Evolutionary conservation across 108 stramenopile genomes (phyloP), one percentile per base, ranked within the genome.

Genomic region (Nitzschia sp.): DNA sequence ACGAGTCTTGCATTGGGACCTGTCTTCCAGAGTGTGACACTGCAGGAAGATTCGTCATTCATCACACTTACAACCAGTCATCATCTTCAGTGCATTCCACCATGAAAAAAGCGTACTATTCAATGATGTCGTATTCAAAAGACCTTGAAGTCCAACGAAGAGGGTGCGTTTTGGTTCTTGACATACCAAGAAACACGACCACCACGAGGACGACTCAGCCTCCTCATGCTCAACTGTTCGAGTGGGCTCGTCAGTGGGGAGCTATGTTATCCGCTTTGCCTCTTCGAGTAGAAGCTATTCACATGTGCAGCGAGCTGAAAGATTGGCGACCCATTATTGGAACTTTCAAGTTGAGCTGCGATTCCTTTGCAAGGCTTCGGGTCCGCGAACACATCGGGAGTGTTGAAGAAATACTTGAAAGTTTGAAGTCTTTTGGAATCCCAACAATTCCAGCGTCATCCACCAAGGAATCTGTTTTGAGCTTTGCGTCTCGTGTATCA

Each of bases 1-100:
- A 67, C 21, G 41, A 25, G 5, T 34, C 29, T 19, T 42, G 53
- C 10, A 8, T 10, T 14, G 24, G 25, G 7, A 59, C 62, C n/a
- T 17, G 26, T 5, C 37, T 75, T 10, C 61, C 59, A 1, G 41
- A 38, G 34, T 22, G 60, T 37, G 73, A 75, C 37, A 22, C 66
- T 25, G 41, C 65, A 21, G 73, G 73, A 10, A 40, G 73, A 25
- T 10, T 26, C 22, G 11, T 67, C 26, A 21, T 70, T n/a, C 17
- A 71, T 56, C n/a, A 3, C 9, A 52, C 37, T 65, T 51, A 38
- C 12, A 17, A 63, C n/a, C 42, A 2, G 29, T 1, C 34, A 6
- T 14, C 29, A 10, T 37, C 39, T 40, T 19, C 20, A 3, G 6
- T 63, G 11, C 15, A 15, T 20, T 14, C 65, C 51, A 29, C 52